These are phyloP conservation scores for Cladosporium sp. DNA, from an alignment of 2,329 filamentous ascomycete species.

Conservation along the genomic window DNA sequence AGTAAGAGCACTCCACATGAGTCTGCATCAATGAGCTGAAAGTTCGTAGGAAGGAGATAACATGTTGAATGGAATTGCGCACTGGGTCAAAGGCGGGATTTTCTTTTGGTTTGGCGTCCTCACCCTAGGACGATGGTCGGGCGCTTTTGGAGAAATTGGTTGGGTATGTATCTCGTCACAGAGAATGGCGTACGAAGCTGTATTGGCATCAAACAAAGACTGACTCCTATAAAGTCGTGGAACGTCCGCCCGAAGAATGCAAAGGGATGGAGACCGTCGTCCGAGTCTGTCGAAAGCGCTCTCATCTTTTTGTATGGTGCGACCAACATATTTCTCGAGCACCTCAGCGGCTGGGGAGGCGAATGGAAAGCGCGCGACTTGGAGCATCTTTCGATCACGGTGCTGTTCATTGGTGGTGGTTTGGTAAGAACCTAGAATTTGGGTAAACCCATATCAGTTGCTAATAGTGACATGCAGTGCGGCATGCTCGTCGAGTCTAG, in stretches of 20 bases:
- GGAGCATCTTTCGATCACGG: slow-evolving; percentile 86
- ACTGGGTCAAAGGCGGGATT: slow-evolving; percentile 90
- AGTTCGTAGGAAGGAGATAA: slow-evolving; percentile 53
- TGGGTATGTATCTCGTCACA: slow-evolving; percentile 53
- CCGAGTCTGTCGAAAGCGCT: slow-evolving; percentile 84
- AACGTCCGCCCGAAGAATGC: slow-evolving; percentile 68
- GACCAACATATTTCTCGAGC: slow-evolving; percentile 89
- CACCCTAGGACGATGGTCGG: slow-evolving; percentile 83
- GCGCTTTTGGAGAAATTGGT: slow-evolving; percentile 82
- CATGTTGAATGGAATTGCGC: slow-evolving; percentile 76
- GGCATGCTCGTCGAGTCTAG: slow-evolving; percentile 36
- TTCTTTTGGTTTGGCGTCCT: slow-evolving; percentile 92
- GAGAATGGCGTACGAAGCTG: no score
- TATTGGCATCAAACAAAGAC: no score
- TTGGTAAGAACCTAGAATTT: slow-evolving; percentile 43
- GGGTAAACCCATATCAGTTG: background rate
- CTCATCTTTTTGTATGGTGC: slow-evolving; percentile 86
- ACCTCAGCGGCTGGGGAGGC: slow-evolving; percentile 67
- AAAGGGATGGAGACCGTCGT: slow-evolving; percentile 67
- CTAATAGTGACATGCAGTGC: background rate
- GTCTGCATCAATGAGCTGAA: slow-evolving; percentile 15
- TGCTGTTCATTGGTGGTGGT: slow-evolving; percentile 90
- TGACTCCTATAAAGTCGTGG: slow-evolving; percentile 52
- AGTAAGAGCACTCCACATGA: background rate
- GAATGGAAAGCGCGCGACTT: slow-evolving; percentile 75